phyloP scores from a whole-genome alignment of 495 filamentous ascomycete genomes.

The Xylaria nigripes region DNA sequence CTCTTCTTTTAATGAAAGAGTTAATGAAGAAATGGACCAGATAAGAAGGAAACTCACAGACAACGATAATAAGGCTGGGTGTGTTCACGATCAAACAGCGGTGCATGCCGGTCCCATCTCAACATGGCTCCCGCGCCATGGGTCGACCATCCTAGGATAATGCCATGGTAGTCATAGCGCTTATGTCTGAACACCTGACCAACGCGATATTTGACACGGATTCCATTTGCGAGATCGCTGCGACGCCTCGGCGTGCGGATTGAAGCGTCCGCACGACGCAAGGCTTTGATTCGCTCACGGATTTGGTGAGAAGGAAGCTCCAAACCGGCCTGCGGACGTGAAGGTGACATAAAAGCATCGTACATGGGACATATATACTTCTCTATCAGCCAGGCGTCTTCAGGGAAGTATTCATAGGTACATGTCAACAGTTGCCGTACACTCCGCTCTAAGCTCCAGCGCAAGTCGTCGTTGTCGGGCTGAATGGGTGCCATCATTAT shows the following conservation, averaged over 20 bases:
- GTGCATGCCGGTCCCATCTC: slow-evolving; percentile 11
- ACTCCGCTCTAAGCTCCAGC: slow-evolving; percentile 35
- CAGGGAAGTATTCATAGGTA: slow-evolving; percentile 60
- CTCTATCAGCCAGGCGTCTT: slow-evolving; percentile 60
- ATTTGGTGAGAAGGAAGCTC: slow-evolving; percentile 28
- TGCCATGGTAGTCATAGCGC: slow-evolving; percentile 67
- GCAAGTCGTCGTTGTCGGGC: slow-evolving; percentile 26
- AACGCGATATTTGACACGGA: slow-evolving; percentile 49
- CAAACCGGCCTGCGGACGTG: slow-evolving; percentile 14
- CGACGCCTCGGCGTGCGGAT: slow-evolving; percentile 17
- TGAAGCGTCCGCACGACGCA: slow-evolving; percentile 17
- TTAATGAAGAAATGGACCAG: neutral
- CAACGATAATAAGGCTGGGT: slow-evolving; percentile 28
- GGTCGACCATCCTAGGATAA: slow-evolving; percentile 82
- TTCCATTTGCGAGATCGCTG: slow-evolving; percentile 21
- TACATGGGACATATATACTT: slow-evolving; percentile 55
- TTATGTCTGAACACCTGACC: slow-evolving; percentile 80
- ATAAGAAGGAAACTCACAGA: slow-evolving; percentile 24
- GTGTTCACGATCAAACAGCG: slow-evolving; percentile 7
- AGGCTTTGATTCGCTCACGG: slow-evolving; percentile 26
- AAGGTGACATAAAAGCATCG: slow-evolving; percentile 26
- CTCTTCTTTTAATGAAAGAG: neutral
- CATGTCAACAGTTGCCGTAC: slow-evolving; percentile 55
- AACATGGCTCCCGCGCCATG: slow-evolving; percentile 26
- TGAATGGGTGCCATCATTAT: slow-evolving; percentile 50